These are phyloP conservation scores for Rutstroemia sp. DNA, from an alignment of 2,329 filamentous ascomycete genomes.

Conservation along the genomic window DNA sequence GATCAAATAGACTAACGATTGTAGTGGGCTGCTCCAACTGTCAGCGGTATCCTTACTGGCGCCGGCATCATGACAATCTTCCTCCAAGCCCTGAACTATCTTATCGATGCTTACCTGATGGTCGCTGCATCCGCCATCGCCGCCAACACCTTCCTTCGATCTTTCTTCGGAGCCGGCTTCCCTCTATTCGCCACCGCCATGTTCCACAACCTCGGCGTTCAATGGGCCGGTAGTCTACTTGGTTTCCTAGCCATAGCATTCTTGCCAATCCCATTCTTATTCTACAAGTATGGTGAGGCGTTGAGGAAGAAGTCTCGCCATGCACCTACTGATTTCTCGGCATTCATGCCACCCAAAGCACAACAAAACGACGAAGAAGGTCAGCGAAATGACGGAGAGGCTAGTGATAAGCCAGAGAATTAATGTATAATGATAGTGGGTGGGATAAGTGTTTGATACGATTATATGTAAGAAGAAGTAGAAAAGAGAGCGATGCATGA, in stretches of 20 bases:
- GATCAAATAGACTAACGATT: not conserved
- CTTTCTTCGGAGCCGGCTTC: constrained; percentile 16
- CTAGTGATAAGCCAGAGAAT: not conserved
- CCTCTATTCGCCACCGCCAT: constrained; percentile 31
- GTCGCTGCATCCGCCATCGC: constrained; percentile 18
- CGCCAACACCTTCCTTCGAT: constrained; percentile 18
- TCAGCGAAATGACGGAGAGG: not conserved
- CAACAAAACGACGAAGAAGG: constrained; percentile 1
- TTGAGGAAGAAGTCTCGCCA: constrained; percentile 36
- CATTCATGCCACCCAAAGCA: not conserved
- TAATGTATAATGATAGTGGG: not conserved
- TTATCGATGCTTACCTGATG: constrained; percentile 19
- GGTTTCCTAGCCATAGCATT: constrained; percentile 35
- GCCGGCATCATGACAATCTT: constrained; percentile 55
- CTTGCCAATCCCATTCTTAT: constrained; percentile 36
- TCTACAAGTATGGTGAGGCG: constrained; percentile 46
- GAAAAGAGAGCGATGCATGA: too few relatives aligned
- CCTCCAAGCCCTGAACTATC: constrained; percentile 28
- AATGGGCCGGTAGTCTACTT: constrained; percentile 34
- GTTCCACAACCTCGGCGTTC: constrained; percentile 32
- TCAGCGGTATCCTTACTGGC: constrained; percentile 44
- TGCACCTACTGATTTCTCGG: constrained; percentile 8
- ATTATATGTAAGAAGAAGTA: too few relatives aligned
- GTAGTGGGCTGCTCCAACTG: constrained; percentile 16
- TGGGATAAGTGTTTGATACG: too few relatives aligned